These are phyloP conservation scores for Cutaneotrichosporon arboriforme DNA, from an alignment of 1,284 basidiomycete genomes.

Conservation along the genomic window DNA sequence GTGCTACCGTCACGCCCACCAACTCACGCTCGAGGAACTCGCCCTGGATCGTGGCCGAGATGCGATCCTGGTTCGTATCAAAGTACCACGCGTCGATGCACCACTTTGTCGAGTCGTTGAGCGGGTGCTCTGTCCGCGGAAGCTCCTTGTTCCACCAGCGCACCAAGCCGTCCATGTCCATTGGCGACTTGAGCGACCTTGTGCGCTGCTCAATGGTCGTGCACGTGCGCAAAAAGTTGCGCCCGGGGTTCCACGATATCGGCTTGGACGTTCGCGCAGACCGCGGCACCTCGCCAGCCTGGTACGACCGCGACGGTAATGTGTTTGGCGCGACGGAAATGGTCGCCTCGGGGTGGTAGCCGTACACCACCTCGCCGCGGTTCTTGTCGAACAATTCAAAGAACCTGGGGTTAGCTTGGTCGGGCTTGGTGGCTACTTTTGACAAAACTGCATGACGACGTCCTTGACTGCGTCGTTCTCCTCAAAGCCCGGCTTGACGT, in stretches of 20 bases:
- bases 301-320: conserved; percentile 59
- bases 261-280: not conserved
- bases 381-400: conserved; percentile 78
- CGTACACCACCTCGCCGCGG: conserved; percentile 62
- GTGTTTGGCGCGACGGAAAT: conserved; percentile 86
- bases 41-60: conserved; percentile 84
- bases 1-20: not conserved
- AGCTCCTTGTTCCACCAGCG: conserved; percentile 54
- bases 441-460: conserved; percentile 48
- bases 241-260: conserved; percentile 51
- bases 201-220: conserved; percentile 61
- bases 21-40: conserved; percentile 80
- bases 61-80: conserved; percentile 51
- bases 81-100: conserved; percentile 82
- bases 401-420: conserved; percentile 55
- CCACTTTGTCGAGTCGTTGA: conserved; percentile 68
- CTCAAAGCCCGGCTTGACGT: conserved; percentile 31
- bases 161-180: conserved; percentile 52
- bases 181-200: conserved; percentile 67
- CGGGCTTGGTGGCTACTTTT: not conserved
- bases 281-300: conserved; percentile 19
- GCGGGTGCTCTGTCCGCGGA: conserved; percentile 73
- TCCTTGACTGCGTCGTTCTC: conserved; percentile 37
- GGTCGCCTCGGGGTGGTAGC: conserved; percentile 75
- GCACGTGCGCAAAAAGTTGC: conserved; percentile 68